phyloP scores from a whole-genome alignment of 768 basidiomycete genomes.

The Auricularia cornea region DNA sequence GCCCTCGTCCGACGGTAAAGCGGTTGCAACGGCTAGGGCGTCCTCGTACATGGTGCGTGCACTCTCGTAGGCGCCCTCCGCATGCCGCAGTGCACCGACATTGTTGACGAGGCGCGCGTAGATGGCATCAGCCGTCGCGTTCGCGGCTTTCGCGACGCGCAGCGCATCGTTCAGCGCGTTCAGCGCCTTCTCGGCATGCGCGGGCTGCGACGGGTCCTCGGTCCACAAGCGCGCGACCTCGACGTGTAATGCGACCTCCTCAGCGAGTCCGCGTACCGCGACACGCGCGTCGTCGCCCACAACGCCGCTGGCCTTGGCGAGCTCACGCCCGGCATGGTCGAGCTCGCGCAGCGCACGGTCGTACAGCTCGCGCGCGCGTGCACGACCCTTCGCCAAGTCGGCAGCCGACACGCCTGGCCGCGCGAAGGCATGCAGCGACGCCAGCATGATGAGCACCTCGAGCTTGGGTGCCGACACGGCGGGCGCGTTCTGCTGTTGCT shows the following conservation, averaged over 20 bases:
- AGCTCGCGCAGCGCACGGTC: conserved; percentile 65
- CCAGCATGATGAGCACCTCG: conserved; percentile 84
- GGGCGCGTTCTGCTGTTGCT: conserved; percentile 32
- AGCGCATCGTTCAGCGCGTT: conserved; percentile 69
- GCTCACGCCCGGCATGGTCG: conserved; percentile 45
- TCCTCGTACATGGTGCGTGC: conserved; percentile 64
- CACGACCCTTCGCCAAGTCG: conserved; percentile 63
- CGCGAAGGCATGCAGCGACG: conserved; percentile 75
- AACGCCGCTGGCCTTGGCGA: conserved; percentile 29
- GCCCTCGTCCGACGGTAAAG: conserved; percentile 36
- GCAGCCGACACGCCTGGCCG: conserved; percentile 70
- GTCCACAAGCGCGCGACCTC: conserved; percentile 90
- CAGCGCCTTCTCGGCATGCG: conserved; percentile 56
- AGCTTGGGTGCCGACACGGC: conserved; percentile 17
- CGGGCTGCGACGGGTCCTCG: conserved; percentile 34
- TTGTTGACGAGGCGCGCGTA: conserved; percentile 76
- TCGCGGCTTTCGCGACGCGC: conserved; percentile 46
- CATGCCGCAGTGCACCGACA: conserved; percentile 63
- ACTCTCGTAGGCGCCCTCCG: conserved; percentile 50
- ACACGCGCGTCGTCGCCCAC: conserved; percentile 14
- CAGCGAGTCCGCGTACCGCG: conserved; percentile 45
- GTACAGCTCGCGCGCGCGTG: conserved; percentile 71
- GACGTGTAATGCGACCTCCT: conserved; percentile 83
- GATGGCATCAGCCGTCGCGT: conserved; percentile 23
- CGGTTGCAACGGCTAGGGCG: conserved; percentile 53